phyloP scores from a whole-genome alignment of 106 monocot species.

The Allium fistulosum region DNA sequence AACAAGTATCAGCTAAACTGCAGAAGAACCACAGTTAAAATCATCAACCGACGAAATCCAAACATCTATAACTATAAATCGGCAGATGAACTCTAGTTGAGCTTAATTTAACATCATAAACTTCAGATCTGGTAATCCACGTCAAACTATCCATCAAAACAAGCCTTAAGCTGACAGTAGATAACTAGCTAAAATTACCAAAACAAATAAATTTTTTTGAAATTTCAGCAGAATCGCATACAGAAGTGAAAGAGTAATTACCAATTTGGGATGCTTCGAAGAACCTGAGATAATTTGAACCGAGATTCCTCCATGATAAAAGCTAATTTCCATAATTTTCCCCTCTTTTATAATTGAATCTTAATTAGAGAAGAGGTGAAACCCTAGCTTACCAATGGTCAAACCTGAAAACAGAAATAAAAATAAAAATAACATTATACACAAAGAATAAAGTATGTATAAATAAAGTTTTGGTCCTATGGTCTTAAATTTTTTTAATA shows the following conservation, averaged over 20 bases:
- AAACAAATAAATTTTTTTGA: not conserved
- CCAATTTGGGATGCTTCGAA: not conserved
- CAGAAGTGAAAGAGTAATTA: not conserved
- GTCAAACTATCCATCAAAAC: not conserved
- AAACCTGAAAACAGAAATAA: slow-evolving; percentile 4
- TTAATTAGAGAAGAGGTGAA: not conserved
- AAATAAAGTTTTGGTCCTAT: not conserved
- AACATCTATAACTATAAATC: too few relatives aligned
- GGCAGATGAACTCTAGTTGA: not conserved
- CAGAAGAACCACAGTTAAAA: too few relatives aligned
- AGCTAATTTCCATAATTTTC: slow-evolving; percentile 8
- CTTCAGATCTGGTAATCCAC: not conserved
- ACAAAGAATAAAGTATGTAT: not conserved
- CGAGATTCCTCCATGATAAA: not conserved
- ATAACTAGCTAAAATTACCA: slow-evolving; percentile 4
- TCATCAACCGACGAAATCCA: too few relatives aligned
- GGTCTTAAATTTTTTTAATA: not conserved
- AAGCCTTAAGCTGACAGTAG: not conserved
- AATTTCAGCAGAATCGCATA: not conserved
- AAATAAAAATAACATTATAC: slow-evolving; percentile 5
- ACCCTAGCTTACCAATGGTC: slow-evolving; percentile 13
- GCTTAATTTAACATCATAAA: slow-evolving; percentile 4
- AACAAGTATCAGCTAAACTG: too few relatives aligned
- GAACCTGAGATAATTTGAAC: slow-evolving; percentile 3
- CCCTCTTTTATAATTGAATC: not conserved